Base-by-base conservation (phyloP, 176 grass and related monocot genomes). In the Tuctoria greenei region DNA sequence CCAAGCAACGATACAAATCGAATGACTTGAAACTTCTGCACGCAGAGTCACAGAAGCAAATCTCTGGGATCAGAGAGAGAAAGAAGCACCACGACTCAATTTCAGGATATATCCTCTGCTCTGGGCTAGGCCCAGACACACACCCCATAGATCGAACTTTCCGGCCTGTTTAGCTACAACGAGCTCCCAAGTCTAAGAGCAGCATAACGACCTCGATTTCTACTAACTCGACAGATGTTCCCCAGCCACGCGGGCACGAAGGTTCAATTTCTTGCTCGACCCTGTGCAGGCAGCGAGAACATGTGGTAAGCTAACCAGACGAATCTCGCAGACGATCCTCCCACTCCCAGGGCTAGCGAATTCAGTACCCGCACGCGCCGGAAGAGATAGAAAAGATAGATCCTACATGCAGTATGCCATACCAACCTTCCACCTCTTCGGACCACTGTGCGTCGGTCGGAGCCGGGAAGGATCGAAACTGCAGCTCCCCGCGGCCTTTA, bases 381-480 rank as follows among this genome's bases (percentile, higher is more conserved):
- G 21, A 0, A 5, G n/a, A 4, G 8, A 24, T 24, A 13, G 1
- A 44, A 31, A 7, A 58, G 18, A 1, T 13, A 20, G 20, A 0
- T 58, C 23, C 55, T 58, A 26, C 12, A 64, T 38, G 34, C 7
- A 51, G 44, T 6, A 11, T 5, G 31, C 31, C 75, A 20, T 52
- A 66, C 75, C 75, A 26, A 66, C 45, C 75, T 66, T 52, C n/a
- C 75, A 62, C 37, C 26, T 61, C 71, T 64, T 71, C 71, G 14
- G 64, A 56, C 1, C 46, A 70, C 64, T 21, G 20, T 21, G 20
- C 16, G 61, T 31, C 31, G 31, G 31, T 20, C 56, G 45, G 37
- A 52, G 84, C 7, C 67, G 71, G 77, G 78, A 86, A 86, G 71
- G 64, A 41, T 76, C 52, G n/a, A 64, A 37, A 7, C 36, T 55